Conservation (phyloP, 805 yeast species). For the Teunomyces pallodes region DNA sequence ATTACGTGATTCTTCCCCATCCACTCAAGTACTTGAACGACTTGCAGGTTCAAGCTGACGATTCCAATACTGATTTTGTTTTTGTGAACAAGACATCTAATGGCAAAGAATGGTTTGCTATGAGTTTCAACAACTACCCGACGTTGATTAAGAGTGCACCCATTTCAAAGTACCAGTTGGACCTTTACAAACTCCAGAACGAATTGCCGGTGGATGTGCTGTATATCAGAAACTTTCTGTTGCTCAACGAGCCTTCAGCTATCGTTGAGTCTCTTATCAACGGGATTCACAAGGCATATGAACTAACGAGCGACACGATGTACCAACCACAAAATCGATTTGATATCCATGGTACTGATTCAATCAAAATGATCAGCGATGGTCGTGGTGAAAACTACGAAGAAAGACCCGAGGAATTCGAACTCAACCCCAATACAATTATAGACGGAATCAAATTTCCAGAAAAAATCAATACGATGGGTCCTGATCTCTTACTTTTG, state of each 20-base stretch:
- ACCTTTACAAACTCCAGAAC: conserved; percentile 25
- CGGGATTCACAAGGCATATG: conserved; percentile 36
- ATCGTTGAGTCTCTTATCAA: conserved; percentile 27
- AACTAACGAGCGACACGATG: conserved; percentile 25
- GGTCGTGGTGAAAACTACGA: conserved; percentile 8
- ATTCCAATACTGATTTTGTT: conserved; percentile 35
- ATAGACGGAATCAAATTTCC: conserved; percentile 39
- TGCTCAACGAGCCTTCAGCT: conserved; percentile 12
- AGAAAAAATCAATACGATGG: conserved; percentile 5
- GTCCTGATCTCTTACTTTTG: conserved; percentile 9
- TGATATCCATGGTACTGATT: conserved; percentile 5
- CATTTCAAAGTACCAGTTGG: conserved; percentile 55
- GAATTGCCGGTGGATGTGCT: conserved; percentile 14
- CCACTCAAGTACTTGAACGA: conserved; percentile 50
- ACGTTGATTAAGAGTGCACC: conserved; percentile 81
- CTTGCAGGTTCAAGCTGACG: conserved; percentile 22
- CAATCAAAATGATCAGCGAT: conserved; percentile 25
- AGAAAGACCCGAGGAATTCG: not conserved
- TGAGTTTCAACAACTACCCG: conserved; percentile 76
- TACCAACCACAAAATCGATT: conserved; percentile 39
- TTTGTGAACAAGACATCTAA: conserved; percentile 67
- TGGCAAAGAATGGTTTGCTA: conserved; percentile 78
- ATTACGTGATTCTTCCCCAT: conserved; percentile 63
- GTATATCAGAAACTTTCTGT: conserved; percentile 17
- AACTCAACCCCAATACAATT: conserved; percentile 8